A percentile compares a stretch with the other conserved stretches of the same genome.
Conservation (phyloP, 768 basidiomycete species). For the Amanita rubescens region DNA sequence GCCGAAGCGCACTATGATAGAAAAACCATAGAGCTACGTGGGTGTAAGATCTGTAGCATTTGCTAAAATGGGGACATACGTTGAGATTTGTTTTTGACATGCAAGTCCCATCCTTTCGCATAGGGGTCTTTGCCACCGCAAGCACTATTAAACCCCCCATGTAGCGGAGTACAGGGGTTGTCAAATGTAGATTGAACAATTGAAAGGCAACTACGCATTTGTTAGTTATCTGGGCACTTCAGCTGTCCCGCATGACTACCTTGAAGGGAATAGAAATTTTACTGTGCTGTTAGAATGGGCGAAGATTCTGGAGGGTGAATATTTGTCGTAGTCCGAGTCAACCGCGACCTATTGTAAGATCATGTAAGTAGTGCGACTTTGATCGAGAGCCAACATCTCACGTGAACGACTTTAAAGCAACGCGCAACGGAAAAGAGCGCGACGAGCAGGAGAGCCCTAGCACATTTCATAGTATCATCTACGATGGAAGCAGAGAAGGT, state of each 20-base stretch:
- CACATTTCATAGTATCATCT: not conserved
- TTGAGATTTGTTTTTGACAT: slow-evolving; percentile 24
- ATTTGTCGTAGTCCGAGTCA: slow-evolving; percentile 33
- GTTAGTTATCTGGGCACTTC: not conserved
- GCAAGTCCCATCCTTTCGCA: slow-evolving; percentile 24
- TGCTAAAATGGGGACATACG: slow-evolving; percentile 15
- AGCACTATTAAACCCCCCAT: slow-evolving; percentile 35
- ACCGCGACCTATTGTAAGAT: slow-evolving; percentile 29
- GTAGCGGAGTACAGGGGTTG: slow-evolving; percentile 30
- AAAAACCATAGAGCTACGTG: slow-evolving; percentile 29
- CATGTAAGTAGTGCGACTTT: not conserved
- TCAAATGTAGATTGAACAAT: slow-evolving; percentile 32
- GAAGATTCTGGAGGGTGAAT: slow-evolving; percentile 23
- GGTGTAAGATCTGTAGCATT: not conserved
- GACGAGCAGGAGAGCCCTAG: not conserved
- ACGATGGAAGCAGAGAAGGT: not conserved
- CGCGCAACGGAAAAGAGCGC: not conserved
- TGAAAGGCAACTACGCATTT: slow-evolving; percentile 25
- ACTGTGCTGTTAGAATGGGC: slow-evolving; percentile 28
- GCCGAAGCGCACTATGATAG: slow-evolving; percentile 27
- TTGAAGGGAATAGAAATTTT: slow-evolving; percentile 32
- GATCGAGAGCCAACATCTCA: not conserved
- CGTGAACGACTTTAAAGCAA: not conserved
- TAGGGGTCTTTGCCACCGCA: slow-evolving; percentile 18
- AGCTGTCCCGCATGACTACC: slow-evolving; percentile 17